Evolutionary conservation across 805 yeast species (phyloP).

Genomic region (Myxozyma nipponensis): DNA sequence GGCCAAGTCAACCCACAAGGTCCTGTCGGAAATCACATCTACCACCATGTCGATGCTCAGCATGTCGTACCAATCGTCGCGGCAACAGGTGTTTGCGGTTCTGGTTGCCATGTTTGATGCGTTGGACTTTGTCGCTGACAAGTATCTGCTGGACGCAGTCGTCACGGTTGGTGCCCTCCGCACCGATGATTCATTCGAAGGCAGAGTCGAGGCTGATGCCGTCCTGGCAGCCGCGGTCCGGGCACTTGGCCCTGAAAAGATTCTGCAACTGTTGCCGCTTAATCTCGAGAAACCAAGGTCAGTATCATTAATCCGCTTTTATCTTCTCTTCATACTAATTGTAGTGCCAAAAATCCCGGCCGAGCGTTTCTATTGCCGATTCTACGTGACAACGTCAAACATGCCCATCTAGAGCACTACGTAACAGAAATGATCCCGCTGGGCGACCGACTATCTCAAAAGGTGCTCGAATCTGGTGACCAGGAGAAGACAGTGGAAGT

Average conservation of each 20-base stretch:
- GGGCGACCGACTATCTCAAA: slow-evolving; percentile 33
- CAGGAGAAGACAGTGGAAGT: slow-evolving; percentile 57
- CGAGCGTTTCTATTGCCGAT: slow-evolving; percentile 95
- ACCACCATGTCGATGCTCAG: slow-evolving; percentile 36
- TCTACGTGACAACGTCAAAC: slow-evolving; percentile 77
- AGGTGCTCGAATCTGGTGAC: slow-evolving; percentile 29
- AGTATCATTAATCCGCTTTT: slow-evolving; percentile 11
- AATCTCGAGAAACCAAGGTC: slow-evolving; percentile 56
- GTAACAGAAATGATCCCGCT: slow-evolving; percentile 63
- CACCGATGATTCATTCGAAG: slow-evolving; percentile 69
- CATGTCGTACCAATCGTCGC: slow-evolving; percentile 62
- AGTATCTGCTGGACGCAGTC: slow-evolving; percentile 63
- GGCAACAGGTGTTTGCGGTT: slow-evolving; percentile 68
- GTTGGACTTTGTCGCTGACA: slow-evolving; percentile 62
- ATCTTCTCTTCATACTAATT: not conserved
- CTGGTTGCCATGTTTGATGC: slow-evolving; percentile 54
- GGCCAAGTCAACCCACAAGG: slow-evolving; percentile 25
- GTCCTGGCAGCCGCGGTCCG: slow-evolving; percentile 76
- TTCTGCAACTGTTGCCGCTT: slow-evolving; percentile 70
- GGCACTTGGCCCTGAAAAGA: slow-evolving; percentile 81
- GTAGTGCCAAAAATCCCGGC: slow-evolving; percentile 49
- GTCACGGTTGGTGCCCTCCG: slow-evolving; percentile 82
- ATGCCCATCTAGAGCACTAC: slow-evolving; percentile 65
- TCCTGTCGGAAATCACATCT: slow-evolving; percentile 45
- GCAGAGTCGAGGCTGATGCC: slow-evolving; percentile 70